Percentiles rank a stretch among this genome's conserved stretches.
Evolutionary conservation across 768 basidiomycete genomes (phyloP).

Genomic region (Leucocoprinus birnbaumii): DNA sequence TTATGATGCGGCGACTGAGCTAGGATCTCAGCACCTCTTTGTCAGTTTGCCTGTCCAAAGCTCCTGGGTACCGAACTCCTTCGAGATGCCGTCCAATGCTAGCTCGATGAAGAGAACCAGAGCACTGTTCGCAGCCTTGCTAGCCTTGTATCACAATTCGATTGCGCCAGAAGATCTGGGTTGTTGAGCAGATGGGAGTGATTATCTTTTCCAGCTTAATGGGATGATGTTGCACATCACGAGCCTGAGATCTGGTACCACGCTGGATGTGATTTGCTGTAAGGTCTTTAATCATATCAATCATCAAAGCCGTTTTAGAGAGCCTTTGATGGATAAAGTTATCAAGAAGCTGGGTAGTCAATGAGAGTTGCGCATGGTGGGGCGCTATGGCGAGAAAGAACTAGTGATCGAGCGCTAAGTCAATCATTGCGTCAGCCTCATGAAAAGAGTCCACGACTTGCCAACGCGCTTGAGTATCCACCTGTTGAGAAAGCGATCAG

Average conservation of each 20-base stretch:
- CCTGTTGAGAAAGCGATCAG: too few species aligned
- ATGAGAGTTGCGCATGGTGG: too few species aligned
- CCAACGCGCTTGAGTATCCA: too few species aligned
- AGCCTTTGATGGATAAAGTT: too few species aligned
- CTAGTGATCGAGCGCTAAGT: too few species aligned
- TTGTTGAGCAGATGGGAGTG: conserved; percentile 1
- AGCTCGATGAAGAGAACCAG: not conserved
- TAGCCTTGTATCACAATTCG: not conserved
- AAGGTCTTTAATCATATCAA: not conserved
- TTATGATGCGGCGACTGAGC: not conserved
- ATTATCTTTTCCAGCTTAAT: not conserved
- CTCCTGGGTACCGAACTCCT: conserved; percentile 2
- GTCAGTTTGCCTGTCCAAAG: not conserved
- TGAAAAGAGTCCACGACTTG: too few species aligned
- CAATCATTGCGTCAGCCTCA: too few species aligned
- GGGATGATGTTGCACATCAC: not conserved
- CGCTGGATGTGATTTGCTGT: not conserved
- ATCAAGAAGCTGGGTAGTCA: too few species aligned
- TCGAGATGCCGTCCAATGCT: not conserved
- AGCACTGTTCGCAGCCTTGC: not conserved
- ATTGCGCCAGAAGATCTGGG: not conserved
- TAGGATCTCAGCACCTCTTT: not conserved
- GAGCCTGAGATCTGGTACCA: too few species aligned
- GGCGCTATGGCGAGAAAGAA: too few species aligned
- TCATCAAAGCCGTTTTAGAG: not conserved